Base-by-base conservation (phyloP, 2,329 filamentous ascomycete genomes). In the Zymoseptoria passerinii region DNA sequence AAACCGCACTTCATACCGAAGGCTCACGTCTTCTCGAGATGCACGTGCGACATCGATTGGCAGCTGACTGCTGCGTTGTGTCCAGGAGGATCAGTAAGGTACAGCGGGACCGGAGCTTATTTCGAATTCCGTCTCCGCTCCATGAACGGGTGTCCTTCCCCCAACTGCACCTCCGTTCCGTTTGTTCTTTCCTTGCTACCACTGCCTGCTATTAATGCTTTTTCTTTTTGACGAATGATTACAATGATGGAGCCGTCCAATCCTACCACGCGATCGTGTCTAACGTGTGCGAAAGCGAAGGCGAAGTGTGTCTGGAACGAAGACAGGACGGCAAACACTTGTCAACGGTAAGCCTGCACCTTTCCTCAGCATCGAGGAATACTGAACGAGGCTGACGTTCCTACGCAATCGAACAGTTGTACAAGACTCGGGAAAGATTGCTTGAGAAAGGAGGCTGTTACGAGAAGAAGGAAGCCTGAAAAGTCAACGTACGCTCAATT, bases 201-300 rank as follows among this genome's bases (percentile, higher is more conserved):
- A 44, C 35, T 44, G 10, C 35, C 35, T n/a, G 35, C 16, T 13
- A 44, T 44, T 13, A 44, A 44, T 16, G 16, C 35, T 16, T 16
- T 6, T 23, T 2, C 16, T 16, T 13, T 40, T 40, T n/a, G 35
- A 44, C 16, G 4, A 44, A 44, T n/a, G 35, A 44, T 16, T 16
- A 16, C 13, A 44, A 44, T 16, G 35, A 44, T 44, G 35, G 10
- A 44, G n/a, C 3, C 35, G 35, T 16, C 35, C 16, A 44, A n/a
- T 13, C 10, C 53, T 23, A 52, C 53, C 8, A 60, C 61, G 27
- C 60, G 66, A 18, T 66, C 61, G 20, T 70, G 69, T 60, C 62
- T 60, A 9, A 68, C 68, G 54, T 71, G 69, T 55, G 61, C 64
- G 18, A 71, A 70, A 55, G 69, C 69, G 10, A 71, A 71, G 59